Conservation (phyloP, 371 early-diverging fungal species). For the Mortierella sp. region DNA sequence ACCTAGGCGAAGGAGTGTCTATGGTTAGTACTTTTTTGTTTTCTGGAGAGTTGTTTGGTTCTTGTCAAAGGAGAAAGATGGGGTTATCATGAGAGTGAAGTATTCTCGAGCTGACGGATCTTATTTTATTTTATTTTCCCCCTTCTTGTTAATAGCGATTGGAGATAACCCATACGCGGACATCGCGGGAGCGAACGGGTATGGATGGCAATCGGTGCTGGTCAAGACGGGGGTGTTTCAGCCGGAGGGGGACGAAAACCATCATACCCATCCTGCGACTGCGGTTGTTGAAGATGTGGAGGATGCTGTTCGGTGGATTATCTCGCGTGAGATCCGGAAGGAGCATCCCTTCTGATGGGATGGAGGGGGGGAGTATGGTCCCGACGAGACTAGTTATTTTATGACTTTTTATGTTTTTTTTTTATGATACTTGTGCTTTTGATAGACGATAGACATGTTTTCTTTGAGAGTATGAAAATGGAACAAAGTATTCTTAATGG, state of each 20-base stretch:
- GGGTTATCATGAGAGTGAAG: too few relatives aligned
- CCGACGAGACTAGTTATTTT: too few relatives aligned
- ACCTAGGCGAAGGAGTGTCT: slow-evolving; percentile 36
- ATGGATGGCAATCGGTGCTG: slow-evolving; percentile 86
- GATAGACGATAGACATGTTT: too few relatives aligned
- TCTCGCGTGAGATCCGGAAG: slow-evolving; percentile 36
- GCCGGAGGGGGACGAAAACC: slow-evolving; percentile 66
- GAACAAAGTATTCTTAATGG: background rate
- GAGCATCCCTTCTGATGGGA: slow-evolving; percentile 28
- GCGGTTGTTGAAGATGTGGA: slow-evolving; percentile 79
- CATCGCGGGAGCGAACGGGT: slow-evolving; percentile 85
- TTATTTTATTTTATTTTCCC: background rate
- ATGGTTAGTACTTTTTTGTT: slow-evolving; percentile 16
- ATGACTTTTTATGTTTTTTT: background rate
- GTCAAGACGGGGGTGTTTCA: slow-evolving; percentile 88
- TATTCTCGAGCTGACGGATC: background rate
- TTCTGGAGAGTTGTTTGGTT: background rate
- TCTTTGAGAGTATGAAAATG: background rate
- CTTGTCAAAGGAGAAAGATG: too few relatives aligned
- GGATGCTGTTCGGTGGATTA: slow-evolving; percentile 77
- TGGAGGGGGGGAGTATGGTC: too few relatives aligned
- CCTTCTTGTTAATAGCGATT: slow-evolving; percentile 61
- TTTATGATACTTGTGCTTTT: too few relatives aligned
- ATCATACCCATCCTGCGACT: slow-evolving; percentile 70
- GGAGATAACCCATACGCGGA: slow-evolving; percentile 85